These are phyloP conservation scores for Lasiodiplodia citricola DNA, from an alignment of 2,329 filamentous ascomycete genomes.

Conservation along the genomic window DNA sequence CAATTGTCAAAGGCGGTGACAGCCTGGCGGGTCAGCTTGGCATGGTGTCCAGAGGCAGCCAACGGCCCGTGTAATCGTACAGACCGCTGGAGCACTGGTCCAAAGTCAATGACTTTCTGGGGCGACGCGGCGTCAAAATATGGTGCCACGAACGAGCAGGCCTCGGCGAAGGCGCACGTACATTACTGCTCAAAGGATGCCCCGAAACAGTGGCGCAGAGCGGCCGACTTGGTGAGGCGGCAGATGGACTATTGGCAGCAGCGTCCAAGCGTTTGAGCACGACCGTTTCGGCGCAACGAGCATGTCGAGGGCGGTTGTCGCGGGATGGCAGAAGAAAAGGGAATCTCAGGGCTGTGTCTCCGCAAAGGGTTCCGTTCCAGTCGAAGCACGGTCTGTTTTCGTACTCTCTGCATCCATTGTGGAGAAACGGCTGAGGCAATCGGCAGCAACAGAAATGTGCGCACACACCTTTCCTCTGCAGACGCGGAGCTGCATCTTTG, in stretches of 20 bases:
- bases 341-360: background rate
- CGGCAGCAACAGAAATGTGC: constrained; percentile 11
- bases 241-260: background rate
- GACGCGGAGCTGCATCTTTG: background rate
- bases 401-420: background rate
- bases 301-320: background rate
- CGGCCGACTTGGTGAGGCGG: background rate
- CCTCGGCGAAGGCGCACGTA: background rate
- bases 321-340: background rate
- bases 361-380: background rate
- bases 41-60: constrained; percentile 11
- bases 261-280: background rate
- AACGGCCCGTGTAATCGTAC: background rate
- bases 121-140: background rate
- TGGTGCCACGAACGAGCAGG: background rate
- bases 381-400: background rate
- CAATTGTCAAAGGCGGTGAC: constrained; percentile 12
- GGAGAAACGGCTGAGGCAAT: constrained; percentile 3
- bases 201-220: background rate
- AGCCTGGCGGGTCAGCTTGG: constrained; percentile 15
- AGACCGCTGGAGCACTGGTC: constrained; percentile 6
- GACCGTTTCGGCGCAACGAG: background rate
- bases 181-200: background rate
- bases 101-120: background rate
- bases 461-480: background rate